Evolutionary conservation across 2,329 filamentous ascomycete genomes (phyloP), one percentile per base, ranked within the genome.

Genomic region (Colletotrichum sp.): DNA sequence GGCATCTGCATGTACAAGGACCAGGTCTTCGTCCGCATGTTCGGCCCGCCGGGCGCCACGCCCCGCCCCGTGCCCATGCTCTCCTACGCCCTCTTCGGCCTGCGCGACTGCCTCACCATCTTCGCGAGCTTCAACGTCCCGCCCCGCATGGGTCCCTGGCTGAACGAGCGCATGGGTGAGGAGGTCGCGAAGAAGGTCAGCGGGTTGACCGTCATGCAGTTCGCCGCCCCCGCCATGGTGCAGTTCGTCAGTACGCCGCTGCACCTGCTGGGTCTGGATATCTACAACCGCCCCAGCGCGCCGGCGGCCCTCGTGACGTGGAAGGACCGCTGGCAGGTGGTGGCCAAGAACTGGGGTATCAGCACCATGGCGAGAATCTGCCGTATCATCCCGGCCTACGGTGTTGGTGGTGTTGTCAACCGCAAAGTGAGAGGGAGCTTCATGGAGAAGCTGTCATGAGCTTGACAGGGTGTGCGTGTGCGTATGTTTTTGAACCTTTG

Each of bases 91-190:
- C 91, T 98, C 73, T 98, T 98, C 87, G 93, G 94, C 5, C 82
- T 94, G 71, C 92, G 96, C 80, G 96, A 98, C 86, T 95, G 93
- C 85, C 86, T 98, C 77, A 98, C 96, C 67, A 96, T 98, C 80
- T 98, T 98, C 83, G 95, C 95, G 6, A 95, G 92, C 15, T 99
- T 98, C 90, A 98, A 98, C 82, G 87, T 98, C 3, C 96, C 96
- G 0, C 91, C 95, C 0, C 82, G 97, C 3, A 88, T 98, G 12
- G 95, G 94, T 0, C 95, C 95, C 0, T 84, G 87, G 8, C 86
- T 98, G 24, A 91, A 89, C 16, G 85, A 89, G 21, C 87, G 88
- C 32, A 81, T 94, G 77, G 86, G 82, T 66, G 87, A 89, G 72
- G 90, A 90, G 77, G 83, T 92, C 36, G 85, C 92, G 18, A 86